Percentiles rank a stretch among this genome's conserved stretches.
phyloP scores from a whole-genome alignment of 176 grass and related monocot genomes.

The Neostapfia colusana region DNA sequence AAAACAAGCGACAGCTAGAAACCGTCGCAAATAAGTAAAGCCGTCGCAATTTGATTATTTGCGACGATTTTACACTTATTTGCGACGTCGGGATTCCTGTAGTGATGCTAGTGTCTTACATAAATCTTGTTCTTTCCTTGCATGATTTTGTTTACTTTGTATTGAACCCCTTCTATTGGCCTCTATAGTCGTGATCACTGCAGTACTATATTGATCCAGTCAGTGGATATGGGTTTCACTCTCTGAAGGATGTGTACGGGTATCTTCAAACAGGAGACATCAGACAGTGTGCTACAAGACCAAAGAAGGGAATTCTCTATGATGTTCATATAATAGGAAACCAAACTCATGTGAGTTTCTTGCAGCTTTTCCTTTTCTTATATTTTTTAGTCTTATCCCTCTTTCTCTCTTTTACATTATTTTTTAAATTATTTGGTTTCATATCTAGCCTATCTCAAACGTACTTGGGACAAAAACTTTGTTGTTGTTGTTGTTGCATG shows the following conservation, averaged over 20 bases:
- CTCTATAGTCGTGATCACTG: constrained; percentile 31
- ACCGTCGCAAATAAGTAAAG: too few species aligned
- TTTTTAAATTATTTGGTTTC: too few species aligned
- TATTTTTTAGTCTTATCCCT: too few species aligned
- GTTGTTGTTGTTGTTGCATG: too few species aligned
- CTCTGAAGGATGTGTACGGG: constrained; percentile 64
- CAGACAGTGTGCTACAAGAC: constrained; percentile 40
- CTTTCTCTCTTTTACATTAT: too few species aligned
- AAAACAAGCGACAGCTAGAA: too few species aligned
- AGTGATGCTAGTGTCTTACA: too few species aligned
- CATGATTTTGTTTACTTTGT: constrained; percentile 37
- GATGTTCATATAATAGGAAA: constrained; percentile 33
- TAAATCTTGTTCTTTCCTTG: constrained; percentile 21
- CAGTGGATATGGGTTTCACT: constrained; percentile 75
- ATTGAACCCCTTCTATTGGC: not conserved
- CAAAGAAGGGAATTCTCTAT: constrained; percentile 46
- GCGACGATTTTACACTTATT: too few species aligned
- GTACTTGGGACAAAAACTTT: too few species aligned
- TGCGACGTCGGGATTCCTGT: too few species aligned
- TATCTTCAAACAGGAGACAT: constrained; percentile 65
- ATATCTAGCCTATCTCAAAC: too few species aligned
- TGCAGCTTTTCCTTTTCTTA: not conserved
- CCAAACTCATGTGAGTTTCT: constrained; percentile 58
- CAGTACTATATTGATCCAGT: constrained; percentile 74
- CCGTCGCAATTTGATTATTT: too few species aligned